Percentiles rank a stretch among this genome's conserved stretches.
Evolutionary conservation across 2,329 filamentous ascomycete species (phyloP).

Genomic region (Magnaporthiopsis incrustans): DNA sequence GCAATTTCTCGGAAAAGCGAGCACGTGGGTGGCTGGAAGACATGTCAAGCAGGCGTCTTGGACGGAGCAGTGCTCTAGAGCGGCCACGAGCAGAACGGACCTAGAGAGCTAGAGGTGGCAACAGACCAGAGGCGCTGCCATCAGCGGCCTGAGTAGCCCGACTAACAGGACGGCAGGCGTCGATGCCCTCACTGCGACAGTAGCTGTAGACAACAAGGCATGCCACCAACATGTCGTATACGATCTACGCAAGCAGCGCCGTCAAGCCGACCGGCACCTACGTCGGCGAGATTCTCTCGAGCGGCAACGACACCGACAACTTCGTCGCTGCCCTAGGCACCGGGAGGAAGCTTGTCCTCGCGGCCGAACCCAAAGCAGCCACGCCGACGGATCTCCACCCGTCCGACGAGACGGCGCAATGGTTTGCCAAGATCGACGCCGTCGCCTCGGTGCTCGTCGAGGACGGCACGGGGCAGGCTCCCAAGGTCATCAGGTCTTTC

Average conservation of each 20-base stretch:
- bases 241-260: slow-evolving; percentile 10
- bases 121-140: no score
- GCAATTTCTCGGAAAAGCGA: no score
- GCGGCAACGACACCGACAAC: slow-evolving; percentile 1
- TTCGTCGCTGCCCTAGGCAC: not conserved
- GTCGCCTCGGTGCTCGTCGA: not conserved
- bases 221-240: slow-evolving; percentile 14
- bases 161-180: no score
- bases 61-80: no score
- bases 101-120: no score
- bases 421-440: not conserved
- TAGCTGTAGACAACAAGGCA: not conserved
- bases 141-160: no score
- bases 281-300: not conserved
- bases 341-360: not conserved
- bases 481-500: not conserved
- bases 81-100: no score
- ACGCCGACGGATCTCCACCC: not conserved
- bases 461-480: not conserved
- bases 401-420: not conserved
- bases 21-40: no score
- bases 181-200: no score
- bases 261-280: not conserved
- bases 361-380: not conserved
- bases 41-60: no score